Base-by-base conservation (phyloP, 1,139 yeast species). In the Hyphopichia buzzinii region DNA sequence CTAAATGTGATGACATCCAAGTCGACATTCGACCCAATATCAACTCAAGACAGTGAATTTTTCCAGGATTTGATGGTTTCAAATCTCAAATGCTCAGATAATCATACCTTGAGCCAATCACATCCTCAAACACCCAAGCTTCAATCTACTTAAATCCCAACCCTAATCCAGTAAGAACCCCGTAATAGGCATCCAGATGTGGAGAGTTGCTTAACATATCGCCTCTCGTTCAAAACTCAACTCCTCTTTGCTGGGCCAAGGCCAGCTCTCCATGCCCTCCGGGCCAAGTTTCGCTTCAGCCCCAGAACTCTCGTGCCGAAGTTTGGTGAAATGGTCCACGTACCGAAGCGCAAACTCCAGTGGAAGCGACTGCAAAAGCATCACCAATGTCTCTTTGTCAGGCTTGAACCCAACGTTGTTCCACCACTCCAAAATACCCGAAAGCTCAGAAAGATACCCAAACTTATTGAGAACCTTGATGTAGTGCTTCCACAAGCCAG, bases 401-500 rank as follows among this genome's bases (percentile, higher is more conserved):
- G 90, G 84, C 2, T 47, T 54, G 42, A 72, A 76, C 12, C 65
- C 56, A 14, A 81, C 50, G n/a, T 62, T 55, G 31, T 77, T 79
- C 81, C 89, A 77, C 77, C 81, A 73, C 26, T 69, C 66, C 26
- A 83, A 57, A 7, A 84, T 59, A 22, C 64, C 70, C 0, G 77
- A 58, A 17, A 84, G 51, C 49, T 81, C 83, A 3, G 69, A 62
- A 2, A 62, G 52, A 46, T 79, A 78, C 11, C 65, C 65, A 35
- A 69, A 78, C 36, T 65, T 59, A 2, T 68, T 67, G 16, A 81
- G 59, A 49, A 81, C 59, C 7, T 60, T 50, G 19, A 83, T 74
- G 48, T 83, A 84, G 22, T 56, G 50, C 26, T 60, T 63, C 73
- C 88, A 74, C 24, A 81, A 55, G 14, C 52, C 50, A 31, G 69